Percentiles rank a stretch among this genome's conserved stretches.
phyloP scores from a whole-genome alignment of 164 flowering plant genomes.

The Paratinospora sagittata region DNA sequence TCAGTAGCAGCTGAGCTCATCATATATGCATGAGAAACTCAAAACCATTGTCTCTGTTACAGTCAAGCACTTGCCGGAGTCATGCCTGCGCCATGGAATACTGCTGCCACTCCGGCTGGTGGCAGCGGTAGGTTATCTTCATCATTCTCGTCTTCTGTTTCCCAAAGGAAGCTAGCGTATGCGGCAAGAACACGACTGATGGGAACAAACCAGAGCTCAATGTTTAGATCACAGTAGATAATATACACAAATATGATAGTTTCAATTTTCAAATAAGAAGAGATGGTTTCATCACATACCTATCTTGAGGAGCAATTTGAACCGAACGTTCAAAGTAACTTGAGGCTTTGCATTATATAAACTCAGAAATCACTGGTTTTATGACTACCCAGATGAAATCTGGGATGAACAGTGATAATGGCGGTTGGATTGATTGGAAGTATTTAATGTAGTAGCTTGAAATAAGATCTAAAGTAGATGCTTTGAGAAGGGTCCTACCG shows the following conservation, averaged over 20 bases:
- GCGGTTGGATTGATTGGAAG: too few relatives aligned
- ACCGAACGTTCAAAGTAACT: constrained; percentile 57
- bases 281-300: constrained; percentile 18
- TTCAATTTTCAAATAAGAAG: neutral
- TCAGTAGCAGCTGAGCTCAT: neutral
- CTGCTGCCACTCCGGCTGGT: constrained; percentile 9
- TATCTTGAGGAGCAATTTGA: constrained; percentile 51
- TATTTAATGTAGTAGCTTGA: too few relatives aligned
- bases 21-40: neutral
- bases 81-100: constrained; percentile 12
- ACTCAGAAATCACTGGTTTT: too few relatives aligned
- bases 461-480: too few relatives aligned
- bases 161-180: constrained; percentile 84
- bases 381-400: too few relatives aligned
- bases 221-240: neutral
- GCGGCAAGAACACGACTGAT: constrained; percentile 73
- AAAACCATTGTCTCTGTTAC: neutral
- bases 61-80: constrained; percentile 26
- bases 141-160: constrained; percentile 45
- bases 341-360: too few relatives aligned
- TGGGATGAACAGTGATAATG: too few relatives aligned
- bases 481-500: too few relatives aligned
- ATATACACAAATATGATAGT: neutral
- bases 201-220: neutral
- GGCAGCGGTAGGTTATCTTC: constrained; percentile 18